A percentile compares a stretch with the other conserved stretches of the same genome.
phyloP scores from a whole-genome alignment of 2,329 filamentous ascomycete species.

The Fusarium buharicum region DNA sequence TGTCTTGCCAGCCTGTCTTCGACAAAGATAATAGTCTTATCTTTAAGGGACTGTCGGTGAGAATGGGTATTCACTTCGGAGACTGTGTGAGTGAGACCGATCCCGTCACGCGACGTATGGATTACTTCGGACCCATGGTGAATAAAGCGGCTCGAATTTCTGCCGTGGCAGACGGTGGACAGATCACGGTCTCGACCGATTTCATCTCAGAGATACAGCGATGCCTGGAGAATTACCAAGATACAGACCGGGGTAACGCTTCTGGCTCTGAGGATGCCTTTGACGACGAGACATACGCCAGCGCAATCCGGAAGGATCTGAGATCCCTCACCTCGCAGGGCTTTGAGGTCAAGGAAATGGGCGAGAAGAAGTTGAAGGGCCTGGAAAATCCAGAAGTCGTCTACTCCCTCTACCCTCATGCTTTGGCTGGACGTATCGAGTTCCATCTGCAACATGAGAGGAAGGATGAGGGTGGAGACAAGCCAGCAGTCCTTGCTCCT shows the following conservation, averaged over 20 bases:
- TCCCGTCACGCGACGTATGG: constrained; percentile 97
- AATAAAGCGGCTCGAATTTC: constrained; percentile 96
- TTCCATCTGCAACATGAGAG: constrained; percentile 68
- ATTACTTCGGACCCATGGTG: constrained; percentile 99
- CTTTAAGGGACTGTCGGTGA: constrained; percentile 91
- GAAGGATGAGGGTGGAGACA: constrained; percentile 57
- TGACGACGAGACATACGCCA: constrained; percentile 78
- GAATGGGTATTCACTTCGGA: constrained; percentile 98
- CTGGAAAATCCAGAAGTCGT: constrained; percentile 97
- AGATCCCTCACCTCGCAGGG: constrained; percentile 88
- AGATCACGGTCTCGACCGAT: constrained; percentile 96
- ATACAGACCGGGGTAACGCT: constrained; percentile 77
- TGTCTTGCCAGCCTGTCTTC: constrained; percentile 82
- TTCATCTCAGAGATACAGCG: constrained; percentile 97
- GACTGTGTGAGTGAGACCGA: constrained; percentile 94
- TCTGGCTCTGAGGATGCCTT: constrained; percentile 74
- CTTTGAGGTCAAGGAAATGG: constrained; percentile 96
- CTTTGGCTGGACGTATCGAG: constrained; percentile 81
- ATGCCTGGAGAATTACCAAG: constrained; percentile 88
- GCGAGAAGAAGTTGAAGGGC: constrained; percentile 94
- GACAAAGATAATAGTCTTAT: constrained; percentile 90
- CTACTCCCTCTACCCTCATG: constrained; percentile 94
- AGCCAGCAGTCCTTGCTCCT: constrained; percentile 70
- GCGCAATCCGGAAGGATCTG: constrained; percentile 86
- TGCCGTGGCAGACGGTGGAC: constrained; percentile 92